Conservation (phyloP, 495 filamentous ascomycete genomes). For the Aspergillus leporis region DNA sequence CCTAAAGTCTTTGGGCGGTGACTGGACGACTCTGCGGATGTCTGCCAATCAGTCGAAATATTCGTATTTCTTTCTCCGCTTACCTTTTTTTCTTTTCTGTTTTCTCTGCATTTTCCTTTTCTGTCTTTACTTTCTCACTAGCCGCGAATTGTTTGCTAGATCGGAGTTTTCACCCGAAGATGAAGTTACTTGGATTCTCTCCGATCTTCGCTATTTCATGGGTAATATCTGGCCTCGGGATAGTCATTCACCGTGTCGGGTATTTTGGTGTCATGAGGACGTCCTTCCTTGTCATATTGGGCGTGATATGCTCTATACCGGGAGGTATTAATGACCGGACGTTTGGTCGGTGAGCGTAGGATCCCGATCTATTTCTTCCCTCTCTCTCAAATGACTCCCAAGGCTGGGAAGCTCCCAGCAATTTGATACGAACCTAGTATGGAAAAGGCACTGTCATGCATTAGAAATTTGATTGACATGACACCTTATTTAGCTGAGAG, state of each 20-base stretch:
- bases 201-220: constrained; percentile 12
- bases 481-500: background rate
- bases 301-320: constrained; percentile 2
- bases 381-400: background rate
- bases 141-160: constrained; percentile 4
- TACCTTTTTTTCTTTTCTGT: constrained; percentile 13
- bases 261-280: constrained; percentile 3
- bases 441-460: background rate
- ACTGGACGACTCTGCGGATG: constrained; percentile 23
- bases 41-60: background rate
- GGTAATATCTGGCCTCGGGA: constrained; percentile 14
- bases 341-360: background rate
- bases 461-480: background rate
- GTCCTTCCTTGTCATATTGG: constrained; percentile 2
- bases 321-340: background rate
- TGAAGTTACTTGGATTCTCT: background rate
- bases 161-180: background rate
- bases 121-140: constrained; percentile 10
- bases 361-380: background rate
- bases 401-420: background rate
- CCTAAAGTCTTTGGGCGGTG: background rate
- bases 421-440: background rate
- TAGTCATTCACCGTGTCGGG: constrained; percentile 15
- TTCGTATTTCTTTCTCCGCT: constrained; percentile 9
- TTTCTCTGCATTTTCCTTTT: constrained; percentile 6